Percentiles rank a stretch among this genome's conserved stretches.
Evolutionary conservation across 148 eudicot genomes (phyloP).

Genomic region (Camellia granthamiana): DNA sequence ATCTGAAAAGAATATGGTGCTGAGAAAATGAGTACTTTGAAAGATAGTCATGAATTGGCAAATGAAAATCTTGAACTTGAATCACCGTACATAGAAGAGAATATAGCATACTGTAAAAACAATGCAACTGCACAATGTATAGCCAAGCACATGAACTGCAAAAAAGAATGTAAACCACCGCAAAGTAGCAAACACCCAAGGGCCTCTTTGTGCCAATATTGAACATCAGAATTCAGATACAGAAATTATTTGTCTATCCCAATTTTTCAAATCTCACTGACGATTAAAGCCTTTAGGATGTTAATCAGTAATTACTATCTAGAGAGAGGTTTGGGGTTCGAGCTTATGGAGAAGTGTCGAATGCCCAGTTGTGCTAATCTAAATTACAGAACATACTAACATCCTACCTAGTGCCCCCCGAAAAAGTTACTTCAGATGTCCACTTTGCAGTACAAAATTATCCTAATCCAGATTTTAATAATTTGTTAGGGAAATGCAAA

Average conservation of each 20-base stretch:
- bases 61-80: neutral
- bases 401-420: too few species aligned
- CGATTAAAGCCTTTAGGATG: neutral
- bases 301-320: neutral
- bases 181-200: neutral
- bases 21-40: neutral
- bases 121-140: neutral
- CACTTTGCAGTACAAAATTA: neutral
- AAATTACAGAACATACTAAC: too few species aligned
- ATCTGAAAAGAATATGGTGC: constrained; percentile 29
- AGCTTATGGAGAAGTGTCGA: too few species aligned
- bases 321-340: too few species aligned
- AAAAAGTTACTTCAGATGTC: neutral
- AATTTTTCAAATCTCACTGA: neutral
- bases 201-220: neutral
- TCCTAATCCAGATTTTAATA: neutral
- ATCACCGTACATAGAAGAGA: neutral
- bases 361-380: too few species aligned
- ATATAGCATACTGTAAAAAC: neutral
- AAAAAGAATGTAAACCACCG: neutral
- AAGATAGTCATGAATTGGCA: neutral
- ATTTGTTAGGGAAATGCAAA: neutral
- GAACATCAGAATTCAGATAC: neutral
- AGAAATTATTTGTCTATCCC: neutral
- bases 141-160: neutral